Conservation (phyloP, 106 monocot species). For the Vanilla planifolia region DNA sequence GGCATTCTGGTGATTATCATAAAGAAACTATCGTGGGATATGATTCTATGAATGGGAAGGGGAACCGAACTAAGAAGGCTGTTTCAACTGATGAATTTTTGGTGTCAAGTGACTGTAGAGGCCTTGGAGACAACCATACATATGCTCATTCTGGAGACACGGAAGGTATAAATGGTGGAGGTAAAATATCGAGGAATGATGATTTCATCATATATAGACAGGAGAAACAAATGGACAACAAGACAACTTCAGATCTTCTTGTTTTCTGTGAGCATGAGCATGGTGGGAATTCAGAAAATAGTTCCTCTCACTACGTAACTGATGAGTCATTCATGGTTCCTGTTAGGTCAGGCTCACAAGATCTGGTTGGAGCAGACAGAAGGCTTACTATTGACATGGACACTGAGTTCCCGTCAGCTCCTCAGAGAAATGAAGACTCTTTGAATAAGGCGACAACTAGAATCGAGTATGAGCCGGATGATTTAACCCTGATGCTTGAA, state of each 20-base stretch:
- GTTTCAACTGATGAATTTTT: conserved; percentile 40
- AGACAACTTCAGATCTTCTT: conserved; percentile 37
- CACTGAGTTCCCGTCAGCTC: conserved; percentile 34
- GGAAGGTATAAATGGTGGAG: conserved; percentile 42
- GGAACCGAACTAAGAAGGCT: conserved; percentile 16
- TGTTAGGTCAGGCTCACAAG: conserved; percentile 33
- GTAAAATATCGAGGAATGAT: conserved; percentile 35
- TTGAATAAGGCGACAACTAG: conserved; percentile 19
- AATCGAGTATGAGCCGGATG: conserved; percentile 63
- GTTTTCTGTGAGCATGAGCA: conserved; percentile 32
- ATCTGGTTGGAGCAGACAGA: conserved; percentile 19
- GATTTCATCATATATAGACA: conserved; percentile 59
- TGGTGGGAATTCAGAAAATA: conserved; percentile 24
- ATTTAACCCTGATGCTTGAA: conserved; percentile 69
- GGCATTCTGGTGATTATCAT: conserved; percentile 27
- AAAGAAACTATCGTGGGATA: conserved; percentile 33
- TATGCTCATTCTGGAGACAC: conserved; percentile 42
- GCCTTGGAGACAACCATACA: conserved; percentile 12
- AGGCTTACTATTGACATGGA: conserved; percentile 58
- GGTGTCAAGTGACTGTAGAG: conserved; percentile 31
- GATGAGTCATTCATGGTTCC: conserved; percentile 84
- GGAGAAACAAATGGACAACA: conserved; percentile 32
- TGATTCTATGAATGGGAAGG: conserved; percentile 42
- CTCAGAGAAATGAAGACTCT: conserved; percentile 22
- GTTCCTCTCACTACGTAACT: conserved; percentile 18